Evolutionary conservation across 2,329 filamentous ascomycete genomes (phyloP), one percentile per base, ranked within the genome.

Genomic region (Cladosporium sp.): DNA sequence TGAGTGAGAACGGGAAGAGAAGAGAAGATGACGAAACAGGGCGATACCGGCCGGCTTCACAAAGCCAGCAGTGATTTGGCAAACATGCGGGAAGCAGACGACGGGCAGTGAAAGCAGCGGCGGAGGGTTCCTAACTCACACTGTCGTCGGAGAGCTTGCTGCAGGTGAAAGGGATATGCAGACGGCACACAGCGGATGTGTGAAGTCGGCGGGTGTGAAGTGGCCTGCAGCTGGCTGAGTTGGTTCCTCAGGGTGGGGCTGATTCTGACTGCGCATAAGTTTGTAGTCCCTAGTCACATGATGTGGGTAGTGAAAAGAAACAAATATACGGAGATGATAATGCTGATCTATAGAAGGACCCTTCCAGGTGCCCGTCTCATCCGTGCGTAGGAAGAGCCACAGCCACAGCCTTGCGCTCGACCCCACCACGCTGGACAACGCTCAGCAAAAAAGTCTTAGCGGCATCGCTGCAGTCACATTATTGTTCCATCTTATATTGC

Each of bases 151-250:
- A 14, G 33, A 35, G 33, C 33, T 35, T 26, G 56, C 56, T 49
- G 56, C 56, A 60, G 35, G 57, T 49, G 37, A 60, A 23, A 60
- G 57, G 57, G 37, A 44, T 44, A 61, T 52, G 58, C 58, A 61
- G 40, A 33, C 37, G 57, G 57, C 21, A 21, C 21, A 14, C 12
- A 29, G 53, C 57, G 37, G 37, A 49, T 49, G 57, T 28, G 33
- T 37, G 29, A 35, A 31, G n/a, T 21, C 31, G 53, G 14, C n/a
- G 33, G 35, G 31, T 31, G 53, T 37, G 53, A 57, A 31, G 29
- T 57, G 53, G 53, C 26, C 50, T 44, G 50, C 50, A 33, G 50
- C 50, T 31, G 26, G 50, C 50, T 18, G 14, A 44, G 37, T 44
- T 44, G 37, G 37, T 44, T n/a, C 37, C 5, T 44, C 37, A 7